Evolutionary conservation across 495 filamentous ascomycete genomes (phyloP).

Genomic region (Xylaria acuta): DNA sequence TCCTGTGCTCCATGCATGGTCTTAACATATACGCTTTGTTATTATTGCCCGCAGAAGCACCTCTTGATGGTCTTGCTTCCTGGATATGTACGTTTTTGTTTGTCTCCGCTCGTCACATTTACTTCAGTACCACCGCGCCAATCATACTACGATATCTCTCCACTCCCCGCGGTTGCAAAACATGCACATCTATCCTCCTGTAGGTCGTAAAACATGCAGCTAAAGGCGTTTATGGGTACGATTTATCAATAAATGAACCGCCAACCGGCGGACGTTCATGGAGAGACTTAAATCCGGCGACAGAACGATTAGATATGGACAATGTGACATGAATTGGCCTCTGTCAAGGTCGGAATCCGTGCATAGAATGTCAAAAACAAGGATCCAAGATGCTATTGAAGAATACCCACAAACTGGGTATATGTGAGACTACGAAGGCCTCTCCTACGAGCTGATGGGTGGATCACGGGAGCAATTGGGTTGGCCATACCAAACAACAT

Average conservation of each 20-base stretch:
- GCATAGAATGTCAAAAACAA: constrained; percentile 2
- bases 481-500: constrained; percentile 6
- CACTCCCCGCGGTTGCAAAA: background rate
- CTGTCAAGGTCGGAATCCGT: background rate
- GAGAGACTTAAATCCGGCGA: background rate
- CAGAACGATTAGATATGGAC: background rate
- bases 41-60: constrained; percentile 10
- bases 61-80: constrained; percentile 6
- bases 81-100: background rate
- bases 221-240: background rate
- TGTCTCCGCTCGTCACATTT: constrained; percentile 9
- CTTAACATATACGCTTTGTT: constrained; percentile 2
- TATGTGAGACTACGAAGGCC: constrained; percentile 13
- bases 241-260: background rate
- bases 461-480: background rate
- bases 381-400: background rate
- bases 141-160: background rate
- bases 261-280: background rate
- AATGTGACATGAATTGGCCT: constrained; percentile 12
- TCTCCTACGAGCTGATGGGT: constrained; percentile 1
- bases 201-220: constrained; percentile 12
- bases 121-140: background rate
- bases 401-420: background rate
- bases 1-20: constrained; percentile 19
- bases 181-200: background rate